Evolutionary conservation across 495 filamentous ascomycete species (phyloP).

Genomic region (Hypoxylon crocopeplum): DNA sequence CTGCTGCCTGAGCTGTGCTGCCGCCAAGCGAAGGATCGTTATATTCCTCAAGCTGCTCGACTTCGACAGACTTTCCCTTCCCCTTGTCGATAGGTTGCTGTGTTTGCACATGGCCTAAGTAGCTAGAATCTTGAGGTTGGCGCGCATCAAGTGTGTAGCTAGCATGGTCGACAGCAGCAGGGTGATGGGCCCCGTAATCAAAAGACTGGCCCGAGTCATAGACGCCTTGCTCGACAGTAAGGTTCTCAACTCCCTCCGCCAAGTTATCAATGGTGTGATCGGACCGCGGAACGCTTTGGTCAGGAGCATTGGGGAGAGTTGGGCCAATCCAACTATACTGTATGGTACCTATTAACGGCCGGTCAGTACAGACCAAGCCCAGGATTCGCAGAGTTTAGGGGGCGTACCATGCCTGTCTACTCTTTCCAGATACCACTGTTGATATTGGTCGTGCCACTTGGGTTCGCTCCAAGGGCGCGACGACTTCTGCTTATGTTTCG

Average conservation of each 20-base stretch:
- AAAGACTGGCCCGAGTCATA: constrained; percentile 25
- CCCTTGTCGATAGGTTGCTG: constrained; percentile 32
- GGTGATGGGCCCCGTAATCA: constrained; percentile 22
- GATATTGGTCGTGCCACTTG: constrained; percentile 39
- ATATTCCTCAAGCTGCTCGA: constrained; percentile 17
- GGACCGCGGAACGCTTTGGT: constrained; percentile 38
- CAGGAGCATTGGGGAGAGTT: constrained; percentile 21
- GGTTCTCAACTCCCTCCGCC: constrained; percentile 22
- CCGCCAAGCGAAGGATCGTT: constrained; percentile 6
- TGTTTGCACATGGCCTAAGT: constrained; percentile 21
- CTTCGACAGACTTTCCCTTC: constrained; percentile 28
- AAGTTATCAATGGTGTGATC: constrained; percentile 34
- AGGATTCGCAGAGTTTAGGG: constrained; percentile 4
- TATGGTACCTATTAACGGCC: constrained; percentile 25
- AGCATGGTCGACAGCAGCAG: constrained; percentile 16
- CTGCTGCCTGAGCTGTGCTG: neutral
- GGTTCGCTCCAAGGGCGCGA: constrained; percentile 41
- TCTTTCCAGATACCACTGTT: constrained; percentile 37
- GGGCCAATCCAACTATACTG: constrained; percentile 35
- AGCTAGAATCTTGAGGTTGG: constrained; percentile 23
- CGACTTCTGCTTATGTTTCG: constrained; percentile 38
- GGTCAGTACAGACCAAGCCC: constrained; percentile 31
- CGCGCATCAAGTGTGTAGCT: constrained; percentile 37
- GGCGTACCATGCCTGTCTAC: constrained; percentile 38
- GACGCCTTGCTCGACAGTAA: constrained; percentile 23